Base-by-base conservation (phyloP, 1,284 basidiomycete species). In the Ustilago lituana region DNA sequence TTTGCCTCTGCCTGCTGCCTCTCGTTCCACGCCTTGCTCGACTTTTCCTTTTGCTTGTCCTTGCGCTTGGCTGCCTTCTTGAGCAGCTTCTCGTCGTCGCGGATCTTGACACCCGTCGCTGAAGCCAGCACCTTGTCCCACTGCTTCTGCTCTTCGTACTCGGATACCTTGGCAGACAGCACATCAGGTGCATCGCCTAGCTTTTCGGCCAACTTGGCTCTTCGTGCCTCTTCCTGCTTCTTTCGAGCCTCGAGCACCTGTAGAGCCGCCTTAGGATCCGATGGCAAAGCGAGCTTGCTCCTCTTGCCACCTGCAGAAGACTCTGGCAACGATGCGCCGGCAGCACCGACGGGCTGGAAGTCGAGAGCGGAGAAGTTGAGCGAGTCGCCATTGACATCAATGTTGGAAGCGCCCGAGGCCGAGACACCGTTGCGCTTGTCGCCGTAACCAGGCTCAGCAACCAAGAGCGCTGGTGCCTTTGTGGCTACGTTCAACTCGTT, bases 41-140 rank as follows among this genome's bases (percentile, higher is more conserved):
- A 79, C 50, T 80, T 80, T 10, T 65, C 66, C 61, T 80, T 81
- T 10, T 58, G 56, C 59, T 78, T 77, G 26, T 81, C 79, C 44
- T 73, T 74, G 24, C 66, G 65, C 67, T 80, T 80, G 32, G 60
- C 65, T 17, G 75, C 74, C 54, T 80, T 78, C 41, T 78, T 77
- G 23, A 81, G 63, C 53, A 79, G 32, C 53, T 61, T 59, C 23
- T 80, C 79, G 52, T 81, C 78, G 51, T 81, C 78, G 33, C 78
- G 76, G 31, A 81, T 75, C 66, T 77, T 78, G 56, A 78, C 73
- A 29, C 79, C 79, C 33, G 69, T 57, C 1, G 79, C 73, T 3
- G 75, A 74, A 1, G 78, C 78, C 24, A 76, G 36, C 23, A 73
- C 77, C 54, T 76, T 76, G 50, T 72, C 69, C 79, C 78, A 80